Evolutionary conservation across 352 stramenopile species (phyloP), one percentile per base, ranked within the genome.

Genomic region (Pythium pyrilobum): DNA sequence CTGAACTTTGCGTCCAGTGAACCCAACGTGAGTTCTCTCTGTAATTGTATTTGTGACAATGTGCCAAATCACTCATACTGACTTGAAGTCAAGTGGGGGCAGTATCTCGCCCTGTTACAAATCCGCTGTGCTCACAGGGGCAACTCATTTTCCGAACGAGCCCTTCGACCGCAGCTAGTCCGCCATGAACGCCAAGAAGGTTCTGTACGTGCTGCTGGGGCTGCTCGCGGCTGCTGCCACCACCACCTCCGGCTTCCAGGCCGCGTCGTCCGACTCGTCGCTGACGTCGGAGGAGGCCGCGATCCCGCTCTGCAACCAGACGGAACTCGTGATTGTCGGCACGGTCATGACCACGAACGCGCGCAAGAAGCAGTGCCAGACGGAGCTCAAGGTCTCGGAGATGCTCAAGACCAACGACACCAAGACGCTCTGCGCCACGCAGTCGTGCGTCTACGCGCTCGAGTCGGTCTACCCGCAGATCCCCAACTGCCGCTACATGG

Each of bases 401-500:
- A 69, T 87, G 55, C 43, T 85, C 34, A 70, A 46, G n/a, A 40
- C 57, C 4, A 49, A 38, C 2, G 42, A 84, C 37, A 67, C 63
- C 18, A 64, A 52, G 29, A 39, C 66, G 10, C 70, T 89, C 12
- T 86, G 77, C 50, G 66, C 66, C 27, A 63, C 67, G 18, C 28
- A 37, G 20, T 63, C 73, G 11, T 90, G 80, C 53, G 74, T 41
- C 20, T 59, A 63, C 2, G 75, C 77, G 52, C 71, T 88, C n/a
- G 60, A 81, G 52, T 47, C 66, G 28, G 64, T 90, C 20, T 87
- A 89, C 70, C 69, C 69, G 43, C 54, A 37, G 44, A 56, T 91
- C 50, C 77, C 80, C 8, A 61, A 85, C 41, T 91, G 80, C 59
- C 69, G 65, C 24, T 87, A 77, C 64, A 38, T 74, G 23, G 63